phyloP scores from a whole-genome alignment of 148 eudicot species.

The Polygonum maritimum region DNA sequence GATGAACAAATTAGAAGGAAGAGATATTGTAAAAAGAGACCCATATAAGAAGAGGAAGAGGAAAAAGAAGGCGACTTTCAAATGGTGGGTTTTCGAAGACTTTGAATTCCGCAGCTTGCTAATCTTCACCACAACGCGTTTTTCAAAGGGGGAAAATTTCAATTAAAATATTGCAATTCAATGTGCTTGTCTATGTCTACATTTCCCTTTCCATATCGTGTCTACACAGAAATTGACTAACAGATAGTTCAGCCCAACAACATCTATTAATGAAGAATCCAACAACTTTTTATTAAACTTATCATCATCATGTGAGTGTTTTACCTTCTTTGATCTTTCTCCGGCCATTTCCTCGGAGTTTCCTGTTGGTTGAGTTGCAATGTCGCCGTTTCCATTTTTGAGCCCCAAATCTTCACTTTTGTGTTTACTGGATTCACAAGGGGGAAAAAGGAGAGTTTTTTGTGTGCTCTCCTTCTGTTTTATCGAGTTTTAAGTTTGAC shows the following conservation, averaged over 20 bases:
- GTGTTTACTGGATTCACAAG: not conserved
- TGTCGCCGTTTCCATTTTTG: not conserved
- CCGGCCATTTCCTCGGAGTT: not conserved
- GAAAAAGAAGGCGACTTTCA: not conserved
- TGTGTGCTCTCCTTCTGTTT: constrained; percentile 2
- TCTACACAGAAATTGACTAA: not conserved
- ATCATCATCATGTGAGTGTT: not conserved
- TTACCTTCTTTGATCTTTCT: constrained; percentile 9
- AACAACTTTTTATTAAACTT: not conserved
- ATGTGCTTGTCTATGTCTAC: not conserved
- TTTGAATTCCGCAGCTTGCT: constrained; percentile 10
- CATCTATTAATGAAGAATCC: not conserved
- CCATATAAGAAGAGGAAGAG: not conserved
- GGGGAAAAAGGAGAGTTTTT: not conserved
- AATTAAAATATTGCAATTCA: not conserved
- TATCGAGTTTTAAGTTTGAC: constrained; percentile 2
- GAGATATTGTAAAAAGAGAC: not conserved
- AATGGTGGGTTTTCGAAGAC: not conserved
- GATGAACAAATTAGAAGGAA: constrained; percentile 1
- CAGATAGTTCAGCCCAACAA: not conserved
- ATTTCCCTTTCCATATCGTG: not conserved
- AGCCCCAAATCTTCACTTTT: not conserved
- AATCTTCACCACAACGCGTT: not conserved
- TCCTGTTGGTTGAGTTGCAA: constrained; percentile 6
- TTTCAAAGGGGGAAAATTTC: not conserved